Evolutionary conservation across 2,329 filamentous ascomycete species (phyloP), one percentile per base, ranked within the genome.

Genomic region (Penicillium sp.): DNA sequence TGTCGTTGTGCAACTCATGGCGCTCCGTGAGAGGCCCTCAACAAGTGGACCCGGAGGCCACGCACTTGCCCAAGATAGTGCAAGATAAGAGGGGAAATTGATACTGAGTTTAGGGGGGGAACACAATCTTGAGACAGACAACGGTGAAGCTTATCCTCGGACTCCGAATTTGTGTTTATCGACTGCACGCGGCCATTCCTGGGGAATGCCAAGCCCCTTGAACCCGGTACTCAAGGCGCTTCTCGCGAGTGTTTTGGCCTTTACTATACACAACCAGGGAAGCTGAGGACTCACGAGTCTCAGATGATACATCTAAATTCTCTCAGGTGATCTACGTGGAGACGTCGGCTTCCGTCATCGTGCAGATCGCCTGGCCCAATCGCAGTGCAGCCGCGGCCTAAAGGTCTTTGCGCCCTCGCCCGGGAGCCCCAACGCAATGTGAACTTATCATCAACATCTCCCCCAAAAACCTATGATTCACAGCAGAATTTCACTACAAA

Each of bases 251-350:
- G 32, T 45, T 44, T 50, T 7, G 14, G 34, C 16, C 31, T 21
- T 22, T 27, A 21, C 14, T 36, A 24, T 31, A 47, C n/a, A 47
- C 13, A 36, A 6, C 43, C 11, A 9, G 6, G 16, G 38, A 40
- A 4, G 27, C 4, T 18, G 31, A n/a, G 27, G 43, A 24, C 14
- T 50, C 11, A 4, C 6, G 39, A 39, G 24, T 47, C 22, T 49
- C 42, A 45, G 42, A 43, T 49, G 21, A 49, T 57, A 21, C 2
- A 24, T 13, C n/a, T 13, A 29, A 16, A 16, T 21, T 46, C 14
- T 53, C 59, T 60, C 57, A 58, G 50, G 47, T 61, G 59, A 61
- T 56, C 42, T 21, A 5, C 18, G 27, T 13, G 29, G 40, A n/a
- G 14, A 24, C 36, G 31, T 43, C 55, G 49, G 46, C 49, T 51